Base-by-base conservation (phyloP, 257 asterid species). In the Eucommia ulmoides region DNA sequence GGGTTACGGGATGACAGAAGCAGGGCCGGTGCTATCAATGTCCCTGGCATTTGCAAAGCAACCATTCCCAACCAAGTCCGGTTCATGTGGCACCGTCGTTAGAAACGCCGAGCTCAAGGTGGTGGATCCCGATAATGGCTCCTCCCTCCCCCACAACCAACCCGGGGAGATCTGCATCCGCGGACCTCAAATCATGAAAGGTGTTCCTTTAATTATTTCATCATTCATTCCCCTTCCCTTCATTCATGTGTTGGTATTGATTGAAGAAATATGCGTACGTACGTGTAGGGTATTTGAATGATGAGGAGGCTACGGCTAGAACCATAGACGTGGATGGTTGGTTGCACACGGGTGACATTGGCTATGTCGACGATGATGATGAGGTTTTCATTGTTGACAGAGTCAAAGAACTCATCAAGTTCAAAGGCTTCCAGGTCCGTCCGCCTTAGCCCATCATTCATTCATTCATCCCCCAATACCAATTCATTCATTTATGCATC, bases 1-100 rank as follows among this genome's bases (percentile, higher is more conserved):
- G 94, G 94, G 93, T 0, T 87, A 87, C 33, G 96, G 96, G 20
- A 87, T 87, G 96, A 87, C 96, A 0, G 96, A 87, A 63, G 96
- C 96, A 1, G 96, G 96, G 8, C 94, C 96, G 1, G 93, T 83
- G 3, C 29, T 87, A 22, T 73, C 93, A 20, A 83, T 87, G 89
- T 83, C 87, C 1, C 83, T 84, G 1, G 52, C 72, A 1, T 87
- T 87, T 25, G 96, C 94, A 0, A 80, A 65, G 70, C 79, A 60
- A 23, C 87, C 96, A 1, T 22, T 74, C 1, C 69, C 78, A 3
- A 72, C 87, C 15, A 87, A 87, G 53, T 83, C 93, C 0, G 96
- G 96, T 0, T 80, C 96, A 0, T 87, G 96, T 24, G 96, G 96
- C 17, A 74, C 78, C n/a, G 96, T 87, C 0, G 91, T 87, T 16